These are phyloP conservation scores for Candida albicans DNA, from an alignment of 1,139 yeast species.

Conservation along the genomic window DNA sequence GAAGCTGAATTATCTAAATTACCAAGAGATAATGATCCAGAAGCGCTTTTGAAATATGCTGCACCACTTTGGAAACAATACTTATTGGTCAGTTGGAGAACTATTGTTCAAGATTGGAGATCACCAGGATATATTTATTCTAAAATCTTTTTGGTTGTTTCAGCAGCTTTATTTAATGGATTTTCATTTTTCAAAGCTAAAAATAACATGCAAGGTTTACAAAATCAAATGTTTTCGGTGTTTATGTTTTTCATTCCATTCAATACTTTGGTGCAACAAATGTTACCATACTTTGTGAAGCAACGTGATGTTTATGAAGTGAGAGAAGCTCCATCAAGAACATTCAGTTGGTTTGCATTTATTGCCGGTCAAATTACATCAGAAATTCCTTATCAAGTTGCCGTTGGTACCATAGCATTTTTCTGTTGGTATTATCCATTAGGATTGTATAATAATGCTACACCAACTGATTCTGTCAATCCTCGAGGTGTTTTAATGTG, in stretches of 20 bases:
- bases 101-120: conserved; percentile 45
- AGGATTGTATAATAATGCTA: conserved; percentile 63
- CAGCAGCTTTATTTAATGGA: conserved; percentile 49
- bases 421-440: conserved; percentile 83
- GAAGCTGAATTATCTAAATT: conserved; percentile 28
- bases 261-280: conserved; percentile 55
- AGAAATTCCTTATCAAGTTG: conserved; percentile 75
- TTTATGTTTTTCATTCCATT: conserved; percentile 56
- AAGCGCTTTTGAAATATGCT: conserved; percentile 25
- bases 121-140: conserved; percentile 42
- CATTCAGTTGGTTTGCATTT: conserved; percentile 32
- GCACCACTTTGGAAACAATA: conserved; percentile 29
- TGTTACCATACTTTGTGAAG: conserved; percentile 30
- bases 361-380: conserved; percentile 64
- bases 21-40: conserved; percentile 26
- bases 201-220: conserved; percentile 40
- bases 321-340: conserved; percentile 35
- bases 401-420: conserved; percentile 64
- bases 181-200: conserved; percentile 42
- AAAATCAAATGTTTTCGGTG: conserved; percentile 51
- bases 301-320: conserved; percentile 40
- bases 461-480: conserved; percentile 23
- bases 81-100: conserved; percentile 23
- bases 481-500: conserved; percentile 46
- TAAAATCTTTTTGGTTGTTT: conserved; percentile 35